These are phyloP conservation scores for Cercospora zeae-maydis DNA, from an alignment of 2,329 filamentous ascomycete genomes.

Conservation along the genomic window DNA sequence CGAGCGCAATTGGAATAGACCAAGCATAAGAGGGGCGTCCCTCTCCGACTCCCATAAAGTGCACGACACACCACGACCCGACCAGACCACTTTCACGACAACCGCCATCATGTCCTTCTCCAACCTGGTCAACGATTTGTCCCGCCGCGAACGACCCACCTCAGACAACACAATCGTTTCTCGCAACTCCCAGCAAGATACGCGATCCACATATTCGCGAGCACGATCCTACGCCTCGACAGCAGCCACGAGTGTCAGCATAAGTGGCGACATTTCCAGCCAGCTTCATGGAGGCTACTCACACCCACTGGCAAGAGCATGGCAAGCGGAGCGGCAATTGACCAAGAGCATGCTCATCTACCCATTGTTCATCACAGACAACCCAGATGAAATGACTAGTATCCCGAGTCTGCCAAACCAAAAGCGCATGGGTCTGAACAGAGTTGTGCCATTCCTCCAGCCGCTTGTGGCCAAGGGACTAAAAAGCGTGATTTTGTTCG, in stretches of 20 bases:
- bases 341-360: slow-evolving; percentile 91
- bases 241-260: slow-evolving; percentile 52
- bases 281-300: slow-evolving; percentile 53
- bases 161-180: slow-evolving; percentile 45
- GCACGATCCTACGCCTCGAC: slow-evolving; percentile 51
- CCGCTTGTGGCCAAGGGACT: slow-evolving; percentile 87
- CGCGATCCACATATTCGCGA: slow-evolving; percentile 46
- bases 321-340: slow-evolving; percentile 53
- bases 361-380: slow-evolving; percentile 92
- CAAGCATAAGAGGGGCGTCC: slow-evolving; percentile 13
- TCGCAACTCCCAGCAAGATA: slow-evolving; percentile 40
- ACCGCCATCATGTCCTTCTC: slow-evolving; percentile 50
- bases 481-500: slow-evolving; percentile 90
- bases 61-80: neutral
- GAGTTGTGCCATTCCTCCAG: slow-evolving; percentile 75
- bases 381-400: slow-evolving; percentile 83
- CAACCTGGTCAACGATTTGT: slow-evolving; percentile 51
- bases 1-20: slow-evolving; percentile 10
- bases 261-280: slow-evolving; percentile 50
- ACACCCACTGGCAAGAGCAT: slow-evolving; percentile 50
- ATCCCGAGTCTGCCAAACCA: slow-evolving; percentile 92
- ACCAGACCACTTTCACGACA: neutral
- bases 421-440: slow-evolving; percentile 81
- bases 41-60: neutral
- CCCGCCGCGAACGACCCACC: slow-evolving; percentile 45